Evolutionary conservation across 148 eudicot genomes (phyloP), one percentile per base, ranked within the genome.

Genomic region (Cornus suecica): DNA sequence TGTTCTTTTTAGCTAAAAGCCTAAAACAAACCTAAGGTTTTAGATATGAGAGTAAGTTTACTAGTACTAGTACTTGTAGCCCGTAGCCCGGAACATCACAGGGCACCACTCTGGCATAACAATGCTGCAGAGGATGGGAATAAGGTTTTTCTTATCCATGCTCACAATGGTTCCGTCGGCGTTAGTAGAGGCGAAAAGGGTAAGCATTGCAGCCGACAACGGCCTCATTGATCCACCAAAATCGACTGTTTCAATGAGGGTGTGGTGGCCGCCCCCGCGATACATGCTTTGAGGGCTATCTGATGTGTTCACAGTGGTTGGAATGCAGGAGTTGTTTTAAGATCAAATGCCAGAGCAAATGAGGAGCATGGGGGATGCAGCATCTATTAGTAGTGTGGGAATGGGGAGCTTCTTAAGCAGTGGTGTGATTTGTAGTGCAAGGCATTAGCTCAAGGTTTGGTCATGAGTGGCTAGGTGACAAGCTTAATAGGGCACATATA

Each of bases 241-340:
- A 71, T 71, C 82, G 8, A 69, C 29, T 5, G 81, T 91, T 32
- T 93, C 96, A 0, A 85, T 91, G 83, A 79, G 79, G 10, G 82
- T 81, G 13, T 73, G 90, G 82, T 91, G 97, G 91, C 58, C 89
- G 61, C 13, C 83, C 5, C 97, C 97, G 1, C 97, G 89, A 58
- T 91, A 86, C 76, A 24, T 85, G 29, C 48, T 86, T 18, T 71
- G 75, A 27, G 97, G 97, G 37, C 51, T 89, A 0, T 80, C 86
- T 23, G 93, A 88, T 27, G 77, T 88, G 70, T 89, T 89, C 23
- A 76, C 88, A 0, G 75, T 87, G 16, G 97, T 91, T 0, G 97
- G 97, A 10, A 74, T 91, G 85, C 97, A 91, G 69, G 91, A 91
- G 80, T 45, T 91, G 76, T 91, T 91, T 69, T 91, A 91, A n/a